Base-by-base conservation (phyloP, 2,329 filamentous ascomycete genomes). In the Coniella vitis region DNA sequence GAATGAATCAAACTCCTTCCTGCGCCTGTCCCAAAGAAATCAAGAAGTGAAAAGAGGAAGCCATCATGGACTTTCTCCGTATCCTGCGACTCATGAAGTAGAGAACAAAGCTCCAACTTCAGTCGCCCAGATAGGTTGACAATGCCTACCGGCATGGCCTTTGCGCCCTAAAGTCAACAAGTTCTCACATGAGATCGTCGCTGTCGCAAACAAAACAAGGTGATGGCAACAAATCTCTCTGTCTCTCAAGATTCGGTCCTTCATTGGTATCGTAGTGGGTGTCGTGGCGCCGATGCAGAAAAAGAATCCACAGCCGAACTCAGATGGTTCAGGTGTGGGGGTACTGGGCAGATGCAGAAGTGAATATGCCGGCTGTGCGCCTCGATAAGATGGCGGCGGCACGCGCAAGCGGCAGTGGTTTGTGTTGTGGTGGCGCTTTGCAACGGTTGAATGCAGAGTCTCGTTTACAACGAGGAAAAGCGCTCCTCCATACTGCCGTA, bases 401-500 rank as follows among this genome's bases (percentile, higher is more conserved):
- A 16, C 12, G n/a, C 7, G n/a, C 17, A 37, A 5, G 17, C 8
- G n/a, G 9, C n/a, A 36, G n/a, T 43, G n/a, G 29, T 35, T 5
- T 5, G 5, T 5, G 25, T 29, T 5, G 25, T 29, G 25, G 25
- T 29, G 25, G 25, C 10, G 25, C 5, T 29, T n/a, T n/a, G n/a
- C n/a, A n/a, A n/a, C n/a, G n/a, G 25, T 29, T 22, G 17, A 20
- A 17, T 10, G n/a, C 12, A n/a, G 12, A 7, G 25, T 29, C 10
- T 22, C 29, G 4, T 29, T 42, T 32, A 42, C 19, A 71, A 64
- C 17, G 64, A 66, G 38, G 68, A 67, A 61, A 82, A 79, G 45
- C 78, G 71, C 66, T 82, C 79, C 64, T 83, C 79, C 41, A 83
- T 63, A 35, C 80, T 77, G 55, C 75, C 77, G 74, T 79, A 83